Evolutionary conservation across 2,329 filamentous ascomycete genomes (phyloP).

Genomic region (Knufia fluminis): DNA sequence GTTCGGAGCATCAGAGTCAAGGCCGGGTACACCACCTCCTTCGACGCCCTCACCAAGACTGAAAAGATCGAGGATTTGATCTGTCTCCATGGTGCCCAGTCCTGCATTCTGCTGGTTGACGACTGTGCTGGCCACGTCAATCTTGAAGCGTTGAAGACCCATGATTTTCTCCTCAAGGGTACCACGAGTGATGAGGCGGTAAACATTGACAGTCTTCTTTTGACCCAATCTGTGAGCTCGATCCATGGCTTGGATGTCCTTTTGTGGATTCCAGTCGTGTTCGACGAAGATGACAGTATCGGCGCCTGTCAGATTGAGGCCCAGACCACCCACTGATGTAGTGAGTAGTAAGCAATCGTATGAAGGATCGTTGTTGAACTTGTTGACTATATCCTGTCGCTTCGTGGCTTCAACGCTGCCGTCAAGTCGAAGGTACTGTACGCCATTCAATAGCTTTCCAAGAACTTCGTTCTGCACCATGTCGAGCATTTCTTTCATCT

Average conservation of each 20-base stretch:
- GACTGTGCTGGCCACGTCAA: slow-evolving; percentile 94
- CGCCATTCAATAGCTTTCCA: slow-evolving; percentile 79
- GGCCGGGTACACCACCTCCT: slow-evolving; percentile 49
- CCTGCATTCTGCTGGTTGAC: slow-evolving; percentile 99
- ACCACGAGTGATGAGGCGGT: slow-evolving; percentile 88
- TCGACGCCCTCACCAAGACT: slow-evolving; percentile 66
- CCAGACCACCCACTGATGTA: slow-evolving; percentile 87
- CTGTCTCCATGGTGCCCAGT: slow-evolving; percentile 91
- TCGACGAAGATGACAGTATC: slow-evolving; percentile 99
- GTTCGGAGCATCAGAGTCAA: not conserved
- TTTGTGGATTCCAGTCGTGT: slow-evolving; percentile 99
- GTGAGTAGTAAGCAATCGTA: slow-evolving; percentile 92
- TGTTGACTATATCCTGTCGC: slow-evolving; percentile 95
- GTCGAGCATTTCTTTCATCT: slow-evolving; percentile 99
- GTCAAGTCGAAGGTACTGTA: slow-evolving; percentile 89
- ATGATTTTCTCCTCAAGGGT: slow-evolving; percentile 98
- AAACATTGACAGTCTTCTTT: slow-evolving; percentile 99
- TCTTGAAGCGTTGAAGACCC: slow-evolving; percentile 97
- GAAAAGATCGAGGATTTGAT: slow-evolving; percentile 95
- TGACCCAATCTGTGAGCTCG: slow-evolving; percentile 95
- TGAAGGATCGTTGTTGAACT: slow-evolving; percentile 94
- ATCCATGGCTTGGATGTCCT: slow-evolving; percentile 98
- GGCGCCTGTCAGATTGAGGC: slow-evolving; percentile 88
- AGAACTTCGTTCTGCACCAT: slow-evolving; percentile 95
- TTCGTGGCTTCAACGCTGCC: slow-evolving; percentile 86